Evolutionary conservation across 768 basidiomycete species (phyloP), one percentile per base, ranked within the genome.

Genomic region (Suillus ampliporus): DNA sequence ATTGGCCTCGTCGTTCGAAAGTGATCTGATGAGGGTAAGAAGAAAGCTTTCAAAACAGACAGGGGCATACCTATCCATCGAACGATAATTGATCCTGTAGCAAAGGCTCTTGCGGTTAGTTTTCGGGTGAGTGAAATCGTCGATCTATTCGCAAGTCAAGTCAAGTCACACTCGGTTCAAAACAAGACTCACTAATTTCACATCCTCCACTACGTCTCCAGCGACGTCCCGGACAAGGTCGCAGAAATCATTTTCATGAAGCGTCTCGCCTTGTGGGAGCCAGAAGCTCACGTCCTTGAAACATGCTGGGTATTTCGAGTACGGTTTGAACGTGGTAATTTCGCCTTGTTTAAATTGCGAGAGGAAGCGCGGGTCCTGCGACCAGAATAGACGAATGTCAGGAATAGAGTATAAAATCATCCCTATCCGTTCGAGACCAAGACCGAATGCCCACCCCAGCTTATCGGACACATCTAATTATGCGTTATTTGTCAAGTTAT

Each of bases 311-410:
- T 93, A 95, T 76, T 89, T 94, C 14, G 95, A 97, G 78, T 95
- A 99, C 0, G 94, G 87, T 70, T 88, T 87, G 84, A 99, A 99
- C 1, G 86, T 84, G 13, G 83, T 86, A 67, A 99, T 91, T 63
- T 87, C 76, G 10, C 90, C 93, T 48, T 85, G 79, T 44, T 81
- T 76, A 76, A 99, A 99, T 69, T 99, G 97, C 14, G 86, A 83
- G 31, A 90, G 79, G 83, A 99, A 99, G 14, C 96, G 89, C 19
- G 84, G 69, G 71, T 99, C 97, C 54, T 79, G 77, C 2, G 95
- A 95, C 97, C 97, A 99, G 83, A 99, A 99, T 15, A 99, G 81
- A 19, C 97, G 91, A 72, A 99, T 99, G 75, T 99, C 97, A 10
- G 97, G 97, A 58, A 99, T 97, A 15, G 89, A 90, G 79, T 90